These are phyloP conservation scores for Lagenidium giganteum DNA, from an alignment of 352 stramenopile genomes.

Conservation along the genomic window DNA sequence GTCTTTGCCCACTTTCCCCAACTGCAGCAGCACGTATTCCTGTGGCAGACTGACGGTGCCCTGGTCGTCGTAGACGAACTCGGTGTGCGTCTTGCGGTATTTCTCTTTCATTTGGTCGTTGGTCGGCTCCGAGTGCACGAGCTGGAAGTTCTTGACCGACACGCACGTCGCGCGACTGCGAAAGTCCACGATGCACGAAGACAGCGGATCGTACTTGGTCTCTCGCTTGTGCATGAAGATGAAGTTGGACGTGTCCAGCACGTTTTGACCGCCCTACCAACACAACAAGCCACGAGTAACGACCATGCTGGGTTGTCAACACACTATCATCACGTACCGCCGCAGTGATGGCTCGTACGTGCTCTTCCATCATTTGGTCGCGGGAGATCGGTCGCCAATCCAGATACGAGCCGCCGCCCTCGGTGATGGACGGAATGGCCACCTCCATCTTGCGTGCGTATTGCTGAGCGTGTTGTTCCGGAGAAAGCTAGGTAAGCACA, in stretches of 20 bases:
- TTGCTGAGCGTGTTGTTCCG: conserved; percentile 16
- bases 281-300: conserved; percentile 2
- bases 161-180: conserved; percentile 86
- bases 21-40: conserved; percentile 78
- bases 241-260: conserved; percentile 72
- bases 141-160: conserved; percentile 92
- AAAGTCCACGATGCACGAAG: conserved; percentile 91
- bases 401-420: conserved; percentile 52
- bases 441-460: conserved; percentile 83
- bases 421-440: conserved; percentile 62
- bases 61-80: conserved; percentile 79
- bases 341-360: conserved; percentile 53
- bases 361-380: conserved; percentile 78
- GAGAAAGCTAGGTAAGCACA: background rate
- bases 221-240: conserved; percentile 83
- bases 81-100: conserved; percentile 63
- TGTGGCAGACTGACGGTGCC: conserved; percentile 78
- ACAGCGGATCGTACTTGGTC: conserved; percentile 88
- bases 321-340: conserved; percentile 53
- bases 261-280: conserved; percentile 72
- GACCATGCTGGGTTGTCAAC: background rate
- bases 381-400: conserved; percentile 68
- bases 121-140: conserved; percentile 79
- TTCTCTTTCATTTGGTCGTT: conserved; percentile 66
- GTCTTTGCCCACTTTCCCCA: conserved; percentile 87